These are phyloP conservation scores for Melampsora americana DNA, from an alignment of 1,284 basidiomycete species.

Conservation along the genomic window DNA sequence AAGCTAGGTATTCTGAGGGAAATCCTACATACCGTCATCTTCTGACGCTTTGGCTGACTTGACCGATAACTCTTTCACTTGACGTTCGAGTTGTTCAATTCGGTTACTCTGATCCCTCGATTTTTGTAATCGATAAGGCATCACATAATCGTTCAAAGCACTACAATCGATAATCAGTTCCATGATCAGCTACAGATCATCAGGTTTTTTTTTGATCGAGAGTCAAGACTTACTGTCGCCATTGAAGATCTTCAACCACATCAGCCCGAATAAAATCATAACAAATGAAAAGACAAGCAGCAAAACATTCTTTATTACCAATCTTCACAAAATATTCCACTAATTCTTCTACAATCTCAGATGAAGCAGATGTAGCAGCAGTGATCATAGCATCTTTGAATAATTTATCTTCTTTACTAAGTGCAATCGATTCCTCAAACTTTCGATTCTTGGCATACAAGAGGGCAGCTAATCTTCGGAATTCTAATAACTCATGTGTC, in stretches of 20 bases:
- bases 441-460: constrained; percentile 89
- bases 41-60: constrained; percentile 82
- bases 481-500: constrained; percentile 88
- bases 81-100: constrained; percentile 70
- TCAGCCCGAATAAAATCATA: constrained; percentile 90
- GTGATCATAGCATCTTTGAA: constrained; percentile 96
- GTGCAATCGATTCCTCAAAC: constrained; percentile 90
- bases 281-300: constrained; percentile 66
- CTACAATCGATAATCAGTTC: constrained; percentile 11
- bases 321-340: constrained; percentile 74
- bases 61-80: constrained; percentile 73
- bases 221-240: constrained; percentile 94
- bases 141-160: constrained; percentile 46
- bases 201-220: constrained; percentile 49
- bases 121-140: constrained; percentile 49
- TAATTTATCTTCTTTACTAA: constrained; percentile 92
- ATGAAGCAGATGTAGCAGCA: constrained; percentile 73
- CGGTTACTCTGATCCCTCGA: constrained; percentile 55
- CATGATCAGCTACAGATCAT: constrained; percentile 56
- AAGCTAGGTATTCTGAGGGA: no score
- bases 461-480: constrained; percentile 88
- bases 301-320: constrained; percentile 96
- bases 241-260: constrained; percentile 87
- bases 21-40: constrained; percentile 57
- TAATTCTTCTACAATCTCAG: constrained; percentile 87